Base-by-base conservation (phyloP, 257 asterid species). In the Euphrasia confusa region DNA sequence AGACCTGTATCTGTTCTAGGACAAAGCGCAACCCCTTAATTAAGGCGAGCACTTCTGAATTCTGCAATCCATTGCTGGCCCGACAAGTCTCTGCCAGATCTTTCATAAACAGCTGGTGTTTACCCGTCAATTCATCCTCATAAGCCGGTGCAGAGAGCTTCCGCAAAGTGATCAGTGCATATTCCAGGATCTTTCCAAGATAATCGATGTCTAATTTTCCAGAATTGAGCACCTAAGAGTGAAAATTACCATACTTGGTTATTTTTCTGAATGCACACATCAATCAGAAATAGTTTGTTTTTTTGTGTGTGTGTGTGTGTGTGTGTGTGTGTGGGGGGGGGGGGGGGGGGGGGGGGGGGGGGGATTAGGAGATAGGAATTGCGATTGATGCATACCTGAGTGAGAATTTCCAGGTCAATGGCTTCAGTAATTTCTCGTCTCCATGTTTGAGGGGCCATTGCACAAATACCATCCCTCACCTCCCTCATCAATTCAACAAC, bases 131-230 rank as follows among this genome's bases (percentile, higher is more conserved):
- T 74, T 86, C 90, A 50, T 76, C 83, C 72, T 79, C 87, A 54
- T 78, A 70, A 47, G 90, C 96, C 14, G 99, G 96, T 45, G 99
- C 89, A 14, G 93, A 83, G 32, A 92, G 97, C 74, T 83, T 87
- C 77, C 79, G 81, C 68, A 92, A 67, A 58, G 84, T 84, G 71
- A 35, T 44, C 72, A 86, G 59, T 40, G 95, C 84, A 72, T 78
- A 89, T 60, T 87, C 92, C 64, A 89, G 72, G 55, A 89, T 80
- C 85, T 68, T 84, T 65, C 90, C 94, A 56, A 85, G 83, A 80
- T 86, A 83, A 61, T 66, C 73, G 49, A 86, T 78, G 63, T 92
- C 88, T 37, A 86, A 70, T 44, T 78, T 72, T 11, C 90, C 99
- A 1, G 88, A 77, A 75, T 67, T 68, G 75, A 87, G 78, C 67